A percentile compares a stretch with the other conserved stretches of the same genome.
Evolutionary conservation across 805 yeast species (phyloP).

Genomic region (Barnettozyma sp.): DNA sequence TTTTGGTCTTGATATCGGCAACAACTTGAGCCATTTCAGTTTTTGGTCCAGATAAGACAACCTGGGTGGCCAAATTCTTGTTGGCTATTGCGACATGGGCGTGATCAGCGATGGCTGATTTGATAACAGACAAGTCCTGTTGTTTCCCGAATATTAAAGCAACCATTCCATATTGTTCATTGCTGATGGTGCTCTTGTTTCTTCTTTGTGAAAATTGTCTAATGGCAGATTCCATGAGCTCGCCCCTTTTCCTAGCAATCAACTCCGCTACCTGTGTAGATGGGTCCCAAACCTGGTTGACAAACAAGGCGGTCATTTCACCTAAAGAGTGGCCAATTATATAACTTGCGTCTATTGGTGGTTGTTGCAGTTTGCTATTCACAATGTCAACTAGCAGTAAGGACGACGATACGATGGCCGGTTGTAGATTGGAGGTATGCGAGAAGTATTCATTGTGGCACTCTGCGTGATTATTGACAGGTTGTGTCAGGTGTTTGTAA

Average conservation of each 20-base stretch:
- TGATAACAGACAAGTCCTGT: conserved; percentile 13
- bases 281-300: conserved; percentile 26
- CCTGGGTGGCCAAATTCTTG: conserved; percentile 33
- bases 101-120: conserved; percentile 1
- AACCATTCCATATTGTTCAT: conserved; percentile 29
- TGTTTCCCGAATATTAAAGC: conserved; percentile 30
- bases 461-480: conserved; percentile 1
- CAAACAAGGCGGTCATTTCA: conserved; percentile 33
- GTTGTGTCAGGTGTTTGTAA: conserved; percentile 1
- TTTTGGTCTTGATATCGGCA: conserved; percentile 15
- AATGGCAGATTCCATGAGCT: conserved; percentile 30
- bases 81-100: conserved; percentile 33
- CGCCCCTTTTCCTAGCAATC: conserved; percentile 31
- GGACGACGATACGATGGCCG: conserved; percentile 21
- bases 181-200: too few relatives aligned
- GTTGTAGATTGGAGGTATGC: conserved; percentile 28
- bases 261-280: conserved; percentile 14
- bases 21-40: conserved; percentile 13
- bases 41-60: conserved; percentile 35
- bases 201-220: too few relatives aligned
- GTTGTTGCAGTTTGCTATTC: conserved; percentile 15
- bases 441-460: neutral
- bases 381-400: conserved; percentile 24
- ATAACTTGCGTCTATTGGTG: conserved; percentile 17
- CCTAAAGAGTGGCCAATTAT: conserved; percentile 40